phyloP scores from a whole-genome alignment of 192 early-diverging fungal species.

The Coemansia sp. region DNA sequence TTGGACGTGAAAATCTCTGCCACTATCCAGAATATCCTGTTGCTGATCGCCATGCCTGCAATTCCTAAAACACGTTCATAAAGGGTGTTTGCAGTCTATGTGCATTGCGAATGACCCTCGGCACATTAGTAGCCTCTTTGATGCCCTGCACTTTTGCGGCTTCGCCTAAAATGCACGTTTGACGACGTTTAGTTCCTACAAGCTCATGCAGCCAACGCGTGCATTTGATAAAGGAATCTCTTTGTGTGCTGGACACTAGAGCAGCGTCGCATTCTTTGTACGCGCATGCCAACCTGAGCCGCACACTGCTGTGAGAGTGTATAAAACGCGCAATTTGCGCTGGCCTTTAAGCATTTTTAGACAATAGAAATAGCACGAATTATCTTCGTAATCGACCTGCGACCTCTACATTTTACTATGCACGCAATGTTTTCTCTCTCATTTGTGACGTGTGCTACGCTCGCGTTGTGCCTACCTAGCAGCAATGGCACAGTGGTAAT shows the following conservation, averaged over 20 bases:
- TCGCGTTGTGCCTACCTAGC: slow-evolving; percentile 12
- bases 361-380: not conserved
- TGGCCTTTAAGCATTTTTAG: not conserved
- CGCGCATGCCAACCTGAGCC: not conserved
- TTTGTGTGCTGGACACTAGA: not conserved
- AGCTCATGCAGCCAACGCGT: not conserved
- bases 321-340: not conserved
- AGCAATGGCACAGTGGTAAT: not conserved
- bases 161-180: not conserved
- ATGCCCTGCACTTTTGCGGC: not conserved
- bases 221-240: not conserved
- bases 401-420: slow-evolving; percentile 1
- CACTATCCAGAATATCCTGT: not conserved
- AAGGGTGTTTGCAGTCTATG: not conserved
- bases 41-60: not conserved
- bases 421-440: not conserved
- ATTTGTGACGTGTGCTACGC: slow-evolving; percentile 2
- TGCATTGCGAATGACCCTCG: not conserved
- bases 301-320: not conserved
- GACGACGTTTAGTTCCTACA: not conserved
- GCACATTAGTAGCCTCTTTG: not conserved
- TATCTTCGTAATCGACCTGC: not conserved
- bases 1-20: not conserved
- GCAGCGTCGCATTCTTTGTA: not conserved
- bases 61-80: not conserved